Evolutionary conservation across 1,284 basidiomycete genomes (phyloP).

Genomic region (Puccinia hordei): DNA sequence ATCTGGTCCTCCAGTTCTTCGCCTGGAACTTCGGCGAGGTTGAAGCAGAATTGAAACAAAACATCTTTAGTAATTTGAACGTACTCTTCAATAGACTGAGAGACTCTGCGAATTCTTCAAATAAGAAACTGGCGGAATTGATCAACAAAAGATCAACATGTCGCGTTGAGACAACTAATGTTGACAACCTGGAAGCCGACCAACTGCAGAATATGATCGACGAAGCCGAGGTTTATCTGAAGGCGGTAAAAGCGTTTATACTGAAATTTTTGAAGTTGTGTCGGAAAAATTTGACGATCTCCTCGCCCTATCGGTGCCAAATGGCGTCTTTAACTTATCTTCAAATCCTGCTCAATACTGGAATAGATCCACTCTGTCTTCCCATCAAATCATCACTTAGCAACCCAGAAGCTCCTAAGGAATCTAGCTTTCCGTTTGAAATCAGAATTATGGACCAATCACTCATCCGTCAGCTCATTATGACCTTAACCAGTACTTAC

Average conservation of each 20-base stretch:
- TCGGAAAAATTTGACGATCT: conserved; percentile 17
- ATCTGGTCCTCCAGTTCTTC: conserved; percentile 33
- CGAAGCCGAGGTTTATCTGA: conserved; percentile 12
- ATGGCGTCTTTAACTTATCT: conserved; percentile 47
- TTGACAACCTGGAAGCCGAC: not conserved
- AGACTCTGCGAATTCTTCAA: conserved; percentile 33
- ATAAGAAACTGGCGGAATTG: conserved; percentile 32
- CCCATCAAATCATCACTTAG: not conserved
- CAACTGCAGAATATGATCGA: conserved; percentile 11
- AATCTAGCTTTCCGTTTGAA: conserved; percentile 32
- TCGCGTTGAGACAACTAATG: not conserved
- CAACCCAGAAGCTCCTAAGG: not conserved
- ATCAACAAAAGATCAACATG: not conserved
- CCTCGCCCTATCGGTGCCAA: conserved; percentile 46
- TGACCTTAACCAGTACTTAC: conserved; percentile 40
- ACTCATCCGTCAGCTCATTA: conserved; percentile 6
- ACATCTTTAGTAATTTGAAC: conserved; percentile 37
- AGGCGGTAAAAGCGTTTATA: conserved; percentile 23
- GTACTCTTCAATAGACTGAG: conserved; percentile 32
- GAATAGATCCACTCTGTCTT: conserved; percentile 28
- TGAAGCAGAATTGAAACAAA: conserved; percentile 45
- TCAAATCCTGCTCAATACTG: conserved; percentile 28
- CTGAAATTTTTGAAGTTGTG: conserved; percentile 28
- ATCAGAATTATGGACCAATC: conserved; percentile 21
- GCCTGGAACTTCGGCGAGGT: conserved; percentile 34